Evolutionary conservation across 768 basidiomycete genomes (phyloP), one percentile per base, ranked within the genome.

Genomic region (Glaciozyma martinii): DNA sequence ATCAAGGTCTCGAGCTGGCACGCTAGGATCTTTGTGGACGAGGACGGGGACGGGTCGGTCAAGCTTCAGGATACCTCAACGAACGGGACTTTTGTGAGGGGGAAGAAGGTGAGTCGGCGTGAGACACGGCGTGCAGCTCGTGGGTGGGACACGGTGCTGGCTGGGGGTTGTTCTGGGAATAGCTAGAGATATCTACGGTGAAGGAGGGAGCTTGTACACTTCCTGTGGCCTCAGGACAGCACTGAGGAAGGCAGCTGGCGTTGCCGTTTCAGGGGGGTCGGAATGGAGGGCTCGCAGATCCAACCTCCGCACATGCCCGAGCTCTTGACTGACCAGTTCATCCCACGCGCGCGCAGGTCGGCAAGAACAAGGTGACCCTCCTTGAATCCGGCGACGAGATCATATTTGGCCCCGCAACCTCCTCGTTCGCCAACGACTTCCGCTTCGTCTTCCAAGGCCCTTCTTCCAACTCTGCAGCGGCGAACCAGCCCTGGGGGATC

Each of bases 361-460:
- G 82, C 44, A 84, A 81, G 71, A 79, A 79, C 47, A 76, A 79
- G 15, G 79, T 80, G 60, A 78, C 81, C 44, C 78, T 88, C 52
- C 77, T 93, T 56, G 81, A 80, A 18, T 84, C 89, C 66, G 91
- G 92, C 10, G 88, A 89, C 74, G 90, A 92, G 76, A 82, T 98
- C 71, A 85, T 88, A 12, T 87, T 98, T 70, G 93, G 93, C 12
- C 18, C 78, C 76, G 18, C 71, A 74, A 23, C 79, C 80, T 30
- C 83, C 55, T 54, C 66, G 27, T 50, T 54, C 62, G 60, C 47
- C 47, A 19, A 56, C 61, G 65, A 63, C 40, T 65, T 71, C 56
- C 62, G 67, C 50, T 71, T 60, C 62, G 42, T 63, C 56, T 62
- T 73, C 49, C 63, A 66, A 18, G 27, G 57, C 30, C 18, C 32